These are phyloP conservation scores for Paracoccidioides brasiliensis DNA, from an alignment of 2,329 filamentous ascomycete species.

Conservation along the genomic window DNA sequence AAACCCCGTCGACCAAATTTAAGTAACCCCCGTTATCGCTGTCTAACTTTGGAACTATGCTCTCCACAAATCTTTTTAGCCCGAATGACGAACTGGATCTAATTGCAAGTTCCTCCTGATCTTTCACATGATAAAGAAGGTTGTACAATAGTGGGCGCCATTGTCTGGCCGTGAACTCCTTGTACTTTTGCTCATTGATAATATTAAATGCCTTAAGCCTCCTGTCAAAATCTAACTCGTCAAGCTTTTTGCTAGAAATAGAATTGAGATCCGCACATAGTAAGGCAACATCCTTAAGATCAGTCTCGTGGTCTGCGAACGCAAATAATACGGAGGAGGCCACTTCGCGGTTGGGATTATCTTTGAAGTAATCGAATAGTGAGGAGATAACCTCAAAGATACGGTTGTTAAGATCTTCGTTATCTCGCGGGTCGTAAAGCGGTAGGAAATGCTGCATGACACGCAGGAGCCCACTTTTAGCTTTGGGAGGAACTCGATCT, in stretches of 20 bases:
- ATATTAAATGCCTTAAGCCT: slow-evolving; percentile 62
- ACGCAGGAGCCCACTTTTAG: slow-evolving; percentile 66
- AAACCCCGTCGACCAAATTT: slow-evolving; percentile 45
- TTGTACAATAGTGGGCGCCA: slow-evolving; percentile 87
- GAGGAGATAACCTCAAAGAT: slow-evolving; percentile 65
- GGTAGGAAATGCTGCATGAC: slow-evolving; percentile 72
- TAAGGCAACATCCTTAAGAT: slow-evolving; percentile 49
- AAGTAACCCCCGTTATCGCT: slow-evolving; percentile 37
- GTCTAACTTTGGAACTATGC: slow-evolving; percentile 36
- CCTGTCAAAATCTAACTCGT: slow-evolving; percentile 78
- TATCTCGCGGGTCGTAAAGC: slow-evolving; percentile 44
- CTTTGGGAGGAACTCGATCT: slow-evolving; percentile 65
- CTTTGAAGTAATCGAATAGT: slow-evolving; percentile 82
- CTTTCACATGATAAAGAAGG: slow-evolving; percentile 71
- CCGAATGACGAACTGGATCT: slow-evolving; percentile 70
- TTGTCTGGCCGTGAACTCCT: slow-evolving; percentile 52
- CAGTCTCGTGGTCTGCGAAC: slow-evolving; percentile 52
- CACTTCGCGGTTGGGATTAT: slow-evolving; percentile 60
- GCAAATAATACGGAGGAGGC: slow-evolving; percentile 60
- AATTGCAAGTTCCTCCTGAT: slow-evolving; percentile 80
- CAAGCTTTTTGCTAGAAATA: slow-evolving; percentile 56
- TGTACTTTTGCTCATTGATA: slow-evolving; percentile 52
- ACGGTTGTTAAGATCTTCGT: slow-evolving; percentile 45
- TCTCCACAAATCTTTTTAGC: slow-evolving; percentile 64
- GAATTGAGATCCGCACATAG: slow-evolving; percentile 74